Evolutionary conservation across 1,284 basidiomycete species (phyloP), one percentile per base, ranked within the genome.

Genomic region (Microbotryum intermedium): DNA sequence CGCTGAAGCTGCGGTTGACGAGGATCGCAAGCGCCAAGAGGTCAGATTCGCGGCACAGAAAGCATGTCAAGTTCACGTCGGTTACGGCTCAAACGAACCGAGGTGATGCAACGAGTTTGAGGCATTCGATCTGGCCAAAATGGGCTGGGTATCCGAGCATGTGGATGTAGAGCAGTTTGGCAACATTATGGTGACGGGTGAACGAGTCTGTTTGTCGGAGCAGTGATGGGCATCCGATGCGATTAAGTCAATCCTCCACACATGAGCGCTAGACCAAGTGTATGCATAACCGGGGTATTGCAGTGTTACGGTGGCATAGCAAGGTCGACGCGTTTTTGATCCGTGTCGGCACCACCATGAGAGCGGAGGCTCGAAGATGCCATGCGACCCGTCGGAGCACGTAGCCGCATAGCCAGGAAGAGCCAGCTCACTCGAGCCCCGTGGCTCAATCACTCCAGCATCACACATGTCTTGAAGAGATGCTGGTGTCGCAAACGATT

Each of bases 101-200:
- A 16, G 95, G 91, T 69, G 90, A 91, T n/a, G 95, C 95, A 49
- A 98, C 95, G 55, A 99, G 85, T 77, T 98, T 98, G 68, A 99
- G 81, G 77, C 95, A 99, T 79, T 98, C 95, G 75, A 99, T 97
- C 80, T 99, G 95, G 53, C 95, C 95, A 73, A 97, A 99, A 76
- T 99, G 95, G 30, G 95, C 95, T 4, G 94, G 92, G 61, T 95
- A 97, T 60, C 95, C 95, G 26, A 99, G 86, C 95, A 99, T 98
- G 76, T 98, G 93, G 75, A 99, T 98, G 79, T 99, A 98, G 65
- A 99, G 84, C 25, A 98, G 83, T 76, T 98, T 98, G 62, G 94
- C 93, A 73, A 98, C 87, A 78, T 95, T 97, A 80, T 97, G 91
- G 76, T 97, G 88, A 59, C 93, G 85, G 63, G 88, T 81, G 76